phyloP scores from a whole-genome alignment of 805 yeast genomes.

The Candida dajiaensis region DNA sequence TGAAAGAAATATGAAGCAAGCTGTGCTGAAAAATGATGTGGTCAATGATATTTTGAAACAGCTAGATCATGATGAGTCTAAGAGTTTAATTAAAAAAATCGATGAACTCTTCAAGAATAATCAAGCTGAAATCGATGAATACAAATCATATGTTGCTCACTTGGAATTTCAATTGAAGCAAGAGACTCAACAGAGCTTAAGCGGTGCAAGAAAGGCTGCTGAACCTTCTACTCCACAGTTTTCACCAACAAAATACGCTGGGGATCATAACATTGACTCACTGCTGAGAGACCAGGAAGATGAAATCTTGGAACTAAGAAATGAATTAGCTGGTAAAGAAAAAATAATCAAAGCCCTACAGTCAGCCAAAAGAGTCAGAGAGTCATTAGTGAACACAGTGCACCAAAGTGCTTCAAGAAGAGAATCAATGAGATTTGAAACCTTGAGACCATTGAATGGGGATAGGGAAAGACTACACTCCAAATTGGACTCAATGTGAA shows the following conservation, averaged over 20 bases:
- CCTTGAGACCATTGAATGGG: slow-evolving; percentile 16
- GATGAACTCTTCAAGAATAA: slow-evolving; percentile 44
- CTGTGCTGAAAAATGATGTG: slow-evolving; percentile 52
- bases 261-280: slow-evolving; percentile 17
- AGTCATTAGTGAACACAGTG: slow-evolving; percentile 21
- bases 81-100: slow-evolving; percentile 36
- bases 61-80: slow-evolving; percentile 24
- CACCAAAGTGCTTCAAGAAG: slow-evolving; percentile 26
- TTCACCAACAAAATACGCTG: slow-evolving; percentile 13
- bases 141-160: slow-evolving; percentile 52
- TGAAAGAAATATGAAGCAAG: slow-evolving; percentile 47
- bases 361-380: slow-evolving; percentile 57
- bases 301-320: slow-evolving; percentile 60
- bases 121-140: slow-evolving; percentile 49
- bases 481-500: not conserved
- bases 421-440: slow-evolving; percentile 14
- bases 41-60: slow-evolving; percentile 49
- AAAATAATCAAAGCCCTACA: slow-evolving; percentile 70
- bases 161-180: slow-evolving; percentile 46
- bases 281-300: slow-evolving; percentile 56
- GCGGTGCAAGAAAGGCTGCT: not conserved
- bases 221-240: not conserved
- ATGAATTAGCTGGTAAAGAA: slow-evolving; percentile 64
- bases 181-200: slow-evolving; percentile 10
- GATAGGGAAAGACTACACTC: slow-evolving; percentile 5